Evolutionary conservation across 371 early-diverging fungal genomes (phyloP), one percentile per base, ranked within the genome.

Genomic region (Choanephora cucurbitarum): DNA sequence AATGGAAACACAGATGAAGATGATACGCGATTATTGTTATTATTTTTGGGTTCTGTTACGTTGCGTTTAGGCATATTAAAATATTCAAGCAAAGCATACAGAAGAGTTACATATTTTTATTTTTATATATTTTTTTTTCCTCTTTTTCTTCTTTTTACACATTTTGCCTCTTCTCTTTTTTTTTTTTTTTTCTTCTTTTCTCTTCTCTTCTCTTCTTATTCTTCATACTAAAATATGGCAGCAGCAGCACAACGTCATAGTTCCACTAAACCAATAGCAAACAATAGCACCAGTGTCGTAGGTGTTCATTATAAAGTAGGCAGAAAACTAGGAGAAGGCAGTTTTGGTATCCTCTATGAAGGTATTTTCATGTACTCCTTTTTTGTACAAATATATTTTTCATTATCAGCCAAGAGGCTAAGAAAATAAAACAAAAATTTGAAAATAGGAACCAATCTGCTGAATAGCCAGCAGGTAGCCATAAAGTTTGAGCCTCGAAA

Each of bases 331-430:
- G 96, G 96, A 28, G 95, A 95, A 70, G 96, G 96, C 22, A 87
- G 87, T 65, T 96, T 96, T 81, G 96, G 96, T 41, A 88, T 93
- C 69, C 94, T 96, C 57, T 96, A 95, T 72, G 94, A 95, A 86
- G 96, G 96, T 91, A 82, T 39, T 13, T 14, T 37, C 37, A 28
- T 28, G 28, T 28, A 28, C 28, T 28, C 28, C 28, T 28, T 28
- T 43, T 18, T 19, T 43, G 9, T 43, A 28, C 7, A 28, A 28
- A 28, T 28, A 28, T 28, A 28, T 28, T 28, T 28, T 28, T 28
- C 28, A 28, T 28, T 28, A 28, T 28, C 28, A 28, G 28, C 45
- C 24, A 14, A 23, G 31, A 14, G 5, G 5, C 21, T n/a, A 24
- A 44, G 18, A 52, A 43, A 52, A 13, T 24, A 41, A 17, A 14